These are phyloP conservation scores for Bruguiera parviflora DNA, from an alignment of 345 rosid genomes.

Conservation along the genomic window DNA sequence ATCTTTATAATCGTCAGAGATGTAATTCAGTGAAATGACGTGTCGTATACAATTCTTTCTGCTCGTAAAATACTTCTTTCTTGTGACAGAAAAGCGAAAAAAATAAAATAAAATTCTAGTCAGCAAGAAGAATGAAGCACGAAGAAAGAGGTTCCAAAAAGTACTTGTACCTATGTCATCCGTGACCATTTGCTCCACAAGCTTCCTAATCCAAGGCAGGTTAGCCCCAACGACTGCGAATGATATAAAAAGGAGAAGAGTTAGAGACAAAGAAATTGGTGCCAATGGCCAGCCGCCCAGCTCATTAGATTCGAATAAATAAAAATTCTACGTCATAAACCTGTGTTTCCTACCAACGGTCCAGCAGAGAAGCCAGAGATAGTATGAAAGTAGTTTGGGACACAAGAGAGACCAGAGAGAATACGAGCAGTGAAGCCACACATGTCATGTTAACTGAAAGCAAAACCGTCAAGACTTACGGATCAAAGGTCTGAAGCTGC, in stretches of 20 bases:
- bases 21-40: too few relatives aligned
- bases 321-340: constrained; percentile 29
- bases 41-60: too few relatives aligned
- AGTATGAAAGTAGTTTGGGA: neutral
- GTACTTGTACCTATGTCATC: constrained; percentile 63
- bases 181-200: constrained; percentile 64
- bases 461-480: neutral
- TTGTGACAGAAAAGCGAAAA: too few relatives aligned
- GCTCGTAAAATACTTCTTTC: too few relatives aligned
- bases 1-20: too few relatives aligned
- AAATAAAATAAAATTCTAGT: too few relatives aligned
- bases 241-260: constrained; percentile 10
- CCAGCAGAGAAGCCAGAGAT: constrained; percentile 66
- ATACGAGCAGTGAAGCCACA: neutral
- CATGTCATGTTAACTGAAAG: neutral
- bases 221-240: constrained; percentile 54
- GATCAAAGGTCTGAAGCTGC: neutral
- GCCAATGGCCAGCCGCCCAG: too few relatives aligned
- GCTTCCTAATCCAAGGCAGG: constrained; percentile 45
- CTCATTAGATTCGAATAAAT: neutral
- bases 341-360: constrained; percentile 74
- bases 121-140: neutral
- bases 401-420: neutral
- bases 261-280: neutral
- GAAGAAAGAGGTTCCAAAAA: constrained; percentile 8